Evolutionary conservation across 495 filamentous ascomycete genomes (phyloP).

Genomic region (Penicillium pulvis): DNA sequence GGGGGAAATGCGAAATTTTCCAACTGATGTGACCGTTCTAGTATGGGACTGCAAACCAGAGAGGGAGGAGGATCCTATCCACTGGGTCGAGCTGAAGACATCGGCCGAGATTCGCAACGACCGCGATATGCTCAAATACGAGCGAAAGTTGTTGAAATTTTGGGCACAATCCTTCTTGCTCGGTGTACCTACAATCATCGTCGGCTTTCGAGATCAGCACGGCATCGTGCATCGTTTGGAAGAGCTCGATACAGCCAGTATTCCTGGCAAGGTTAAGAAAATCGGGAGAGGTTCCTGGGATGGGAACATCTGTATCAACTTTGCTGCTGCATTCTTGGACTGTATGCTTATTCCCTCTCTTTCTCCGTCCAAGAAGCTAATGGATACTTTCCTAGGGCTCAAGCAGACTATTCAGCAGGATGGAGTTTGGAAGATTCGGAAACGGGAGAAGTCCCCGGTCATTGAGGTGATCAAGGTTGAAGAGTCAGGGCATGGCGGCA

Average conservation of each 20-base stretch:
- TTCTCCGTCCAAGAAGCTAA: neutral
- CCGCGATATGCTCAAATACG: constrained; percentile 70
- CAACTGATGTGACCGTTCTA: constrained; percentile 24
- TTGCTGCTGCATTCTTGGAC: constrained; percentile 72
- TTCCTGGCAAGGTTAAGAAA: constrained; percentile 72
- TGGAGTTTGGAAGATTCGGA: constrained; percentile 81
- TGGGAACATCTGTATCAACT: constrained; percentile 88
- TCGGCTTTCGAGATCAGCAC: constrained; percentile 77
- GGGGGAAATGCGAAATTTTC: neutral
- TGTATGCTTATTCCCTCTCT: constrained; percentile 51
- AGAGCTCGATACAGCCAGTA: constrained; percentile 73
- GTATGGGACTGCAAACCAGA: constrained; percentile 83
- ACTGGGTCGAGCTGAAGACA: constrained; percentile 97
- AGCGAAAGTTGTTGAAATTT: constrained; percentile 89
- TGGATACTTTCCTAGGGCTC: constrained; percentile 53
- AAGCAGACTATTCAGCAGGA: constrained; percentile 65
- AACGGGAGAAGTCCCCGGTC: constrained; percentile 50
- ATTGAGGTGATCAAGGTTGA: constrained; percentile 76
- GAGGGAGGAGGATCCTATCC: constrained; percentile 63
- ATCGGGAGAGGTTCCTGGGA: constrained; percentile 73
- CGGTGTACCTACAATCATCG: constrained; percentile 86
- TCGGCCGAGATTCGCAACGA: constrained; percentile 66
- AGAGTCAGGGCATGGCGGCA: constrained; percentile 71
- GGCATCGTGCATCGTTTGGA: constrained; percentile 72
- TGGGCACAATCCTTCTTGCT: constrained; percentile 97